These are phyloP conservation scores for Apiospora koreana DNA, from an alignment of 2,329 filamentous ascomycete species.

Conservation along the genomic window DNA sequence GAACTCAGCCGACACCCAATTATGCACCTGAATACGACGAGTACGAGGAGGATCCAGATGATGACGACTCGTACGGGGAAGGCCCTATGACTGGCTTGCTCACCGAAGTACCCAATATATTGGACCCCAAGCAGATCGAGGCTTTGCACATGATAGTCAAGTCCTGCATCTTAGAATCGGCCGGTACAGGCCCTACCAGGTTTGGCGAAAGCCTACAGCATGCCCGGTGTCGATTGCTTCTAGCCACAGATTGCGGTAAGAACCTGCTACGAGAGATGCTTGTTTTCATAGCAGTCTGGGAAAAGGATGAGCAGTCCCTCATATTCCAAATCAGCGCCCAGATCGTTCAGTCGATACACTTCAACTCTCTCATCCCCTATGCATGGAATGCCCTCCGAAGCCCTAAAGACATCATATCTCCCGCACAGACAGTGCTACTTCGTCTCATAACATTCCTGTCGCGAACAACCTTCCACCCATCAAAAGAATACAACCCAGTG, in stretches of 20 bases:
- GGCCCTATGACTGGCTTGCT: slow-evolving; percentile 80
- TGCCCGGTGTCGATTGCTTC: slow-evolving; percentile 83
- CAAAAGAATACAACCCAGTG: slow-evolving; percentile 37
- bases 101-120: slow-evolving; percentile 90
- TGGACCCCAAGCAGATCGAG: slow-evolving; percentile 94
- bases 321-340: slow-evolving; percentile 97
- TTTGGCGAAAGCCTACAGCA: slow-evolving; percentile 84
- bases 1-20: slow-evolving; percentile 17
- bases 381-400: slow-evolving; percentile 91
- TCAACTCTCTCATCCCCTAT: slow-evolving; percentile 86
- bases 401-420: slow-evolving; percentile 93
- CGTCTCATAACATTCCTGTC: slow-evolving; percentile 91
- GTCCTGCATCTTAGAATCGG: slow-evolving; percentile 85
- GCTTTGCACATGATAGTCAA: slow-evolving; percentile 97
- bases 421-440: slow-evolving; percentile 89
- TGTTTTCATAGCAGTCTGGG: slow-evolving; percentile 97
- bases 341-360: slow-evolving; percentile 90
- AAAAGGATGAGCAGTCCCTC: slow-evolving; percentile 87
- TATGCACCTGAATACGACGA: slow-evolving; percentile 49
- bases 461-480: slow-evolving; percentile 52
- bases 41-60: slow-evolving; percentile 51
- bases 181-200: slow-evolving; percentile 66
- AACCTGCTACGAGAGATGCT: slow-evolving; percentile 87
- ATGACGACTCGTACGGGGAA: slow-evolving; percentile 78
- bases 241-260: slow-evolving; percentile 87